Percentiles rank a stretch among this genome's conserved stretches.
phyloP scores from a whole-genome alignment of 129 eudicot genomes.

The Silybum marianum region DNA sequence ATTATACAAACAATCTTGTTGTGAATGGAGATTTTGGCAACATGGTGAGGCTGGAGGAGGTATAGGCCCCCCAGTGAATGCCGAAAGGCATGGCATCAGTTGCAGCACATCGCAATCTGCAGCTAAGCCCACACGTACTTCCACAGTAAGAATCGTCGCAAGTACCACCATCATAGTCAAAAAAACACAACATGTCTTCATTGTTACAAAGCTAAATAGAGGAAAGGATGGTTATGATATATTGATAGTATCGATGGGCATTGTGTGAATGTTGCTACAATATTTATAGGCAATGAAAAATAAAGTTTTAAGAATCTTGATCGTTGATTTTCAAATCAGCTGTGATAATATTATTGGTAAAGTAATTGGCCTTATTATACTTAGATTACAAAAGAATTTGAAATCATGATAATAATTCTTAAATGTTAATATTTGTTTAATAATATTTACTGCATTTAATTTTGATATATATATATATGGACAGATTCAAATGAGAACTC shows the following conservation, averaged over 20 bases:
- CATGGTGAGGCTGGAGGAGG: constrained; percentile 24
- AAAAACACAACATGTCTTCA: constrained; percentile 5
- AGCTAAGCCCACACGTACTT: constrained; percentile 10
- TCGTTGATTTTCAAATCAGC: not conserved
- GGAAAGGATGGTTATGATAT: not conserved
- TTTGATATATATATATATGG: too few relatives aligned
- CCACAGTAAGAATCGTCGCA: not conserved
- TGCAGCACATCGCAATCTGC: not conserved
- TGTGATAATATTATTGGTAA: not conserved
- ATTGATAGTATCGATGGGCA: not conserved
- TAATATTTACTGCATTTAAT: too few relatives aligned
- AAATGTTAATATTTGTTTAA: not conserved
- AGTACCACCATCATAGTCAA: not conserved
- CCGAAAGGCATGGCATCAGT: not conserved
- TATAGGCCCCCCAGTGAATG: not conserved
- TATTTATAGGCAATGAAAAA: constrained; percentile 14
- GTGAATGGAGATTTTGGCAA: constrained; percentile 3
- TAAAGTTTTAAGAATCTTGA: not conserved
- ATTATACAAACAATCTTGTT: constrained; percentile 6
- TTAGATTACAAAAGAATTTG: not conserved
- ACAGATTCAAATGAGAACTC: too few relatives aligned
- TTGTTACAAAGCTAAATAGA: not conserved
- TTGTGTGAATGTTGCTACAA: not conserved
- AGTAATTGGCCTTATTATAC: not conserved
- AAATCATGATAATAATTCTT: not conserved